phyloP scores from a whole-genome alignment of 495 filamentous ascomycete species.

The Aspergillus asperescens region DNA sequence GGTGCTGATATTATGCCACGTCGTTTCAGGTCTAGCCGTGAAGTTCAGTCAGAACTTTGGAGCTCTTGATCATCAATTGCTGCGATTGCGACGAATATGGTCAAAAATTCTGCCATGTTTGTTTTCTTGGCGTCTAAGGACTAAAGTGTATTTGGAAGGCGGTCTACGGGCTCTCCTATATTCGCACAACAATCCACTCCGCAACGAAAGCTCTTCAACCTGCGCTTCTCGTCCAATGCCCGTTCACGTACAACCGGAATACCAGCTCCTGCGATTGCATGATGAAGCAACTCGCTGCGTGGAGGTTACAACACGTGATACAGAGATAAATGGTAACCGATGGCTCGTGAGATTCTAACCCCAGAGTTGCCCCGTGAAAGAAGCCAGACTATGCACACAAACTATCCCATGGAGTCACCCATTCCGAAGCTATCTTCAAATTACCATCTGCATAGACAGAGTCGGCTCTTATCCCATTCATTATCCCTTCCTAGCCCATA shows the following conservation, averaged over 20 bases:
- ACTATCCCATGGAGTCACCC: too few relatives aligned
- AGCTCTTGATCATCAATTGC: background rate
- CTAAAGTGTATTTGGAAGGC: background rate
- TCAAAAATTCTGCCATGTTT: slow-evolving; percentile 24
- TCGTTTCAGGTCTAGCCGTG: background rate
- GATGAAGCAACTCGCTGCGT: background rate
- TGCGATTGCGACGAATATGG: slow-evolving; percentile 3
- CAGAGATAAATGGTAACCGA: background rate
- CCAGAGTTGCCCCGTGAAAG: background rate
- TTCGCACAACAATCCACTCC: slow-evolving; percentile 3
- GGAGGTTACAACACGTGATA: background rate
- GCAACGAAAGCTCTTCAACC: background rate
- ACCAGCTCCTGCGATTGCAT: background rate
- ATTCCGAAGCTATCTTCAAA: too few relatives aligned
- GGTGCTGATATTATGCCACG: background rate
- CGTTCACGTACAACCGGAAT: background rate
- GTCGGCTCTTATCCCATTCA: background rate
- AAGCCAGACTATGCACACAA: background rate
- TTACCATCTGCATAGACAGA: background rate
- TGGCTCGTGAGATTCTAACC: background rate
- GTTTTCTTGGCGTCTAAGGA: slow-evolving; percentile 1
- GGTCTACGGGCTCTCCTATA: background rate
- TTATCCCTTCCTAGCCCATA: slow-evolving; percentile 9
- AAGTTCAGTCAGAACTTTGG: background rate
- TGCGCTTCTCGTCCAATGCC: background rate